These are phyloP conservation scores for Dothistroma pini DNA, from an alignment of 2,329 filamentous ascomycete species.

Conservation along the genomic window DNA sequence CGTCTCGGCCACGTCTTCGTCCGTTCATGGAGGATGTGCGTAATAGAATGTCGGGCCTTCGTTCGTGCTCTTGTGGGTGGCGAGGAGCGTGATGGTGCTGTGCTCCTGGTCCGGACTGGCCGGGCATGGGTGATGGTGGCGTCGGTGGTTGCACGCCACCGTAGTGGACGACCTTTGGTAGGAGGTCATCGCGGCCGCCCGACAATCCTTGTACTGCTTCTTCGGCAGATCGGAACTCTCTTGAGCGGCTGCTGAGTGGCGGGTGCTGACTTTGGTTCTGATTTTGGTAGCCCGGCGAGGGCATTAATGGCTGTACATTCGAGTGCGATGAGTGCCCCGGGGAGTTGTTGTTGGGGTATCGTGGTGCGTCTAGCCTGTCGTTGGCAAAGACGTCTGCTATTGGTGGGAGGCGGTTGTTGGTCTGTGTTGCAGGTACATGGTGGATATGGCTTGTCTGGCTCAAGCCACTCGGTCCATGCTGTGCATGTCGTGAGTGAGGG, in stretches of 20 bases:
- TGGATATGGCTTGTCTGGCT: constrained; percentile 86
- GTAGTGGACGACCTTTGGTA: constrained; percentile 94
- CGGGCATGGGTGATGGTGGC: constrained; percentile 71
- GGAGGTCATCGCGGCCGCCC: constrained; percentile 84
- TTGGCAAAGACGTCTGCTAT: constrained; percentile 89
- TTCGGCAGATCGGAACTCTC: constrained; percentile 93
- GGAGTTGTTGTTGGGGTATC: constrained; percentile 50
- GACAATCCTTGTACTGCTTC: constrained; percentile 88
- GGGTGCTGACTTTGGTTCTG: constrained; percentile 39
- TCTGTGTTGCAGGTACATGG: constrained; percentile 82
- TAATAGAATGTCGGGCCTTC: constrained; percentile 30
- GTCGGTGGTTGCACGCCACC: constrained; percentile 90
- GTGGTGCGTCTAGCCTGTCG: constrained; percentile 58
- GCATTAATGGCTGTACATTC: constrained; percentile 63
- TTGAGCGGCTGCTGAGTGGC: constrained; percentile 57
- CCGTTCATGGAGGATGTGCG: constrained; percentile 52
- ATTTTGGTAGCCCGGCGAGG: constrained; percentile 73
- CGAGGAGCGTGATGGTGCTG: constrained; percentile 13
- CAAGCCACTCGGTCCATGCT: constrained; percentile 78
- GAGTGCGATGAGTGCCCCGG: constrained; percentile 63
- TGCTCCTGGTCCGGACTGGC: constrained; percentile 22
- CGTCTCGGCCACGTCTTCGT: constrained; percentile 75
- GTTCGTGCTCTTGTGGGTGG: constrained; percentile 34
- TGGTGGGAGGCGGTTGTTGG: constrained; percentile 84
- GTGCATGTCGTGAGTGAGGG: constrained; percentile 40